These are phyloP conservation scores for Drosera capensis DNA, from an alignment of 148 eudicot species.

Conservation along the genomic window DNA sequence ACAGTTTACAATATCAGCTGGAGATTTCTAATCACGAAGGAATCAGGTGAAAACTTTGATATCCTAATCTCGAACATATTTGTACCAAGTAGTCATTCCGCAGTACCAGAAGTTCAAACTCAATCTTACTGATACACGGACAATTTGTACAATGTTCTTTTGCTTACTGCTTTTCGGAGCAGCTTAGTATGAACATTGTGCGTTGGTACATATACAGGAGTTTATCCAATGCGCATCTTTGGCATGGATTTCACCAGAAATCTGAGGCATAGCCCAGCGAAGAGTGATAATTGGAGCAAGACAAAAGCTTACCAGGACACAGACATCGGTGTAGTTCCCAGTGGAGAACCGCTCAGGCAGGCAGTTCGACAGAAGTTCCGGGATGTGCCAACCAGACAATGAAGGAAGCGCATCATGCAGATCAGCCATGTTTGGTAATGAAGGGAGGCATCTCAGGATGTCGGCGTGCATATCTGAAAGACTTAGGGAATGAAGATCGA, in stretches of 20 bases:
- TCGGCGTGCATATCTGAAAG: conserved; percentile 54
- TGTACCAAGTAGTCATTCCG: no score
- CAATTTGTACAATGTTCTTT: no score
- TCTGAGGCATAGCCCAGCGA: not conserved
- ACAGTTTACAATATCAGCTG: no score
- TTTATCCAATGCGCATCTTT: no score
- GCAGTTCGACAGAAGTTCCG: conserved; percentile 61
- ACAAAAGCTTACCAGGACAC: conserved; percentile 43
- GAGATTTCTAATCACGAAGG: no score
- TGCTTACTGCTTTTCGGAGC: no score
- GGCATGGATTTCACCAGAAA: not conserved
- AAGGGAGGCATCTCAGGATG: conserved; percentile 59
- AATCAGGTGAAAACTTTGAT: no score
- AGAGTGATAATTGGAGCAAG: not conserved
- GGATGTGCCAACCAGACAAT: conserved; percentile 43
- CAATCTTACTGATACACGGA: no score
- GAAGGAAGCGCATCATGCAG: conserved; percentile 40
- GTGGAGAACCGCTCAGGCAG: conserved; percentile 62
- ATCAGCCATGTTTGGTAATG: conserved; percentile 60
- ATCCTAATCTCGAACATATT: no score
- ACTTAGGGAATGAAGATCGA: conserved; percentile 44
- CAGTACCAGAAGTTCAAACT: no score
- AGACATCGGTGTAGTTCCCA: conserved; percentile 51
- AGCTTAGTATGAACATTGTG: no score
- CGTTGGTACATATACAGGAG: no score